phyloP scores from a whole-genome alignment of 2,329 filamentous ascomycete genomes.

The Claviceps maximensis region DNA sequence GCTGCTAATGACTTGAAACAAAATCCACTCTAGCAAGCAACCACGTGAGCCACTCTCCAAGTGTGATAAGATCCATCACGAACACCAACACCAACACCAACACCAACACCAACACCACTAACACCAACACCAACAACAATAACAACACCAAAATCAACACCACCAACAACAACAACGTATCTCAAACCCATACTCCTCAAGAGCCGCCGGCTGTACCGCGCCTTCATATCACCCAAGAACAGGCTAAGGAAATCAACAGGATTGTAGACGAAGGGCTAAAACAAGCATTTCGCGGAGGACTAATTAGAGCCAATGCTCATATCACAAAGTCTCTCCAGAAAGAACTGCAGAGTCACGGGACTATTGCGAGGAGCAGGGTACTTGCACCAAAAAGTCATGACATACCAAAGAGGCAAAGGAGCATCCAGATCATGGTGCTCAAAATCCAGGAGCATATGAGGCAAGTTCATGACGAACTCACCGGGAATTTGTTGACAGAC shows the following conservation, averaged over 20 bases:
- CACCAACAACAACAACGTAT: neutral
- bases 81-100: neutral
- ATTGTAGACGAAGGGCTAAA: neutral
- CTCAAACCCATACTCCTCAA: neutral
- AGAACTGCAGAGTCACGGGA: neutral
- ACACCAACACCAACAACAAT: neutral
- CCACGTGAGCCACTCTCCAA: neutral
- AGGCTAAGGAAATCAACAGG: neutral
- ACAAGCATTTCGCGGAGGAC: neutral
- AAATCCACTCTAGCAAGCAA: neutral
- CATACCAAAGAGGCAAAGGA: too few species aligned
- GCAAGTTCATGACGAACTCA: neutral
- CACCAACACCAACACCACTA: neutral
- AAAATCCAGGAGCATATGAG: neutral
- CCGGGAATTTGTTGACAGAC: neutral
- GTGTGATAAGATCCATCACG: neutral
- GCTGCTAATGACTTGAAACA: neutral
- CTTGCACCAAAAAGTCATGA: neutral
- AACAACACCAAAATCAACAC: neutral
- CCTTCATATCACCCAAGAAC: neutral
- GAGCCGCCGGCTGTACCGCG: neutral
- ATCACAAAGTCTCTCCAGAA: neutral
- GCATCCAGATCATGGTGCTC: neutral
- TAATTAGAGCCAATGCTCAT: neutral
- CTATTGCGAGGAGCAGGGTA: neutral